Evolutionary conservation across 352 stramenopile species (phyloP), one percentile per base, ranked within the genome.

Genomic region (Plasmopara viticola): DNA sequence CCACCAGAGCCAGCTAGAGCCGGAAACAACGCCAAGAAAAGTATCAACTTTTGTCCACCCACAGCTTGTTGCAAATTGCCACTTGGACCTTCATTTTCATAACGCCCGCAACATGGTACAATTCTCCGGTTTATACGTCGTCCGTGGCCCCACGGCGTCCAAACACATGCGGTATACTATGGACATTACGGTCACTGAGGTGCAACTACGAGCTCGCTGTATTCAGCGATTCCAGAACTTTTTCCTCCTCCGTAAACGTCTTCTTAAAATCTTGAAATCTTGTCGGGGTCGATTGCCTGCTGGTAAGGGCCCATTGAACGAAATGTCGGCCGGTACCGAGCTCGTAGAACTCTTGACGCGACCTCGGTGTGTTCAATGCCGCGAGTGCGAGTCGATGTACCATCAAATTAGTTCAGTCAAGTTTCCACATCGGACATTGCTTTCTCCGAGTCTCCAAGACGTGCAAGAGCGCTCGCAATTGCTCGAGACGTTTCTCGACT

Each of bases 111-210:
- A 78, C 44, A 60, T 64, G 58, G 72, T 76, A 48, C 68, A 72
- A 38, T 83, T 83, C 15, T 45, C 66, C 5, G 72, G 72, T 9
- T 58, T 86, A 28, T 83, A 76, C 42, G 64, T 86, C 15, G 77
- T 88, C 7, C 66, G 72, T 33, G 74, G 77, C 5, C 60, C 74
- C 4, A 82, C 77, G 0, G 64, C 71, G 46, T 58, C 61, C 10
- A 70, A 70, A 8, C 72, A 86, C 49, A 61, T 86, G 40, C 75
- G 74, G 14, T 88, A 88, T 55, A 74, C 73, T 15, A 88, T 88
- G 77, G 70, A 84, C 31, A 51, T 88, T 29, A 46, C 58, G 0
- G 53, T 74, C 2, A 55, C 65, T 0, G 65, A 78, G 41, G 55
- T 84, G 15, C 55, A 79, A 35, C 60, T 88, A 15, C 68, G 67